phyloP scores from a whole-genome alignment of 1,284 basidiomycete species.

The Cronartium quercuum region DNA sequence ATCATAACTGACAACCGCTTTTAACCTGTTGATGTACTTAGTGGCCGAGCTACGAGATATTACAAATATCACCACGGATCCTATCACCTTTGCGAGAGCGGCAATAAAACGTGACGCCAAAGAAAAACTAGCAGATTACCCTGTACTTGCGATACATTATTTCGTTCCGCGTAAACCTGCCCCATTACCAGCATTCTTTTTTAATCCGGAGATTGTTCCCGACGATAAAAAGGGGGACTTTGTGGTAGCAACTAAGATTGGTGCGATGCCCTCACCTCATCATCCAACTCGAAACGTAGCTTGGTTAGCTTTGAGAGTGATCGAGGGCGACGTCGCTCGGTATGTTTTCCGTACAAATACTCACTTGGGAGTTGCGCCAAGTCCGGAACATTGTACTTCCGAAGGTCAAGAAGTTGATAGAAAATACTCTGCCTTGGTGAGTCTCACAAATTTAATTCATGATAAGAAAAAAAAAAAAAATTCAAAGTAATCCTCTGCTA shows the following conservation, averaged over 20 bases:
- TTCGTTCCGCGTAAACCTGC: neutral
- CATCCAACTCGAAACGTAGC: neutral
- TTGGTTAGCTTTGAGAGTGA: neutral
- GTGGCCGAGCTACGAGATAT: neutral
- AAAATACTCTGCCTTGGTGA: neutral
- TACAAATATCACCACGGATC: neutral
- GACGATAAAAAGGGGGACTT: no score
- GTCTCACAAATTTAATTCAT: neutral
- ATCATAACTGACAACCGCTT: neutral
- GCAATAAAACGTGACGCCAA: neutral
- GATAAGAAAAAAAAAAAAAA: no score
- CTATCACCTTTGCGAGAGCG: neutral
- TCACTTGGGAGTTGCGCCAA: neutral
- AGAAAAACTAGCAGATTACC: neutral
- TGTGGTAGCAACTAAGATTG: neutral
- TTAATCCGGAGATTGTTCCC: neutral
- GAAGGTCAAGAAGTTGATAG: neutral
- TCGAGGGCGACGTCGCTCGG: neutral
- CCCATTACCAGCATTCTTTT: neutral
- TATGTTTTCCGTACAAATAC: neutral
- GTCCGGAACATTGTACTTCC: neutral
- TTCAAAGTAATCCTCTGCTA: no score
- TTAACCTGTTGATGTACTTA: neutral
- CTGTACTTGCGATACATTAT: neutral
- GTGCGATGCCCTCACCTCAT: neutral